These are phyloP conservation scores for Cutaneotrichosporon daszewskae DNA, from an alignment of 1,284 basidiomycete genomes.

Conservation along the genomic window DNA sequence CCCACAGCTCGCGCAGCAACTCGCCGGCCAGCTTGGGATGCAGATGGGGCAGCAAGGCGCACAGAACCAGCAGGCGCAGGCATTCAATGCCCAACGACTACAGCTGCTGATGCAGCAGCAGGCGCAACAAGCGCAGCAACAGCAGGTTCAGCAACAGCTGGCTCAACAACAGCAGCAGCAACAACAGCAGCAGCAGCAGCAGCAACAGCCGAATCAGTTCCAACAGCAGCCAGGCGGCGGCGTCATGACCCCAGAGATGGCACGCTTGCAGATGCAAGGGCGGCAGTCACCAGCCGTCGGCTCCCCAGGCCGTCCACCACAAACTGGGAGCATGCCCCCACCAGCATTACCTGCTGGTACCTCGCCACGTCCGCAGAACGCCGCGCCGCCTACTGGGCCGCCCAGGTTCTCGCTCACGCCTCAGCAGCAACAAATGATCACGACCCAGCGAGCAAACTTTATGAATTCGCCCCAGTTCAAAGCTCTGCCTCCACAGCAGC, in stretches of 20 bases:
- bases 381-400: constrained; percentile 8
- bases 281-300: constrained; percentile 20
- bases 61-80: background rate
- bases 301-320: constrained; percentile 16
- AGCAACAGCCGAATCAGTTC: constrained; percentile 23
- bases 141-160: constrained; percentile 20
- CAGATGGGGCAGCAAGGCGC: background rate
- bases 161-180: constrained; percentile 17
- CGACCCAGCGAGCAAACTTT: constrained; percentile 18
- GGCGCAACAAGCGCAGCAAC: constrained; percentile 25
- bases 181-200: constrained; percentile 14
- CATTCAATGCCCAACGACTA: constrained; percentile 6
- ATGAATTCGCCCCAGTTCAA: constrained; percentile 25
- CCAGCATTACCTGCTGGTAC: constrained; percentile 16
- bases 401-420: constrained; percentile 19
- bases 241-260: constrained; percentile 18
- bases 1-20: constrained; percentile 8
- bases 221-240: constrained; percentile 21
- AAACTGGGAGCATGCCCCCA: constrained; percentile 17
- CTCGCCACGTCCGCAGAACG: constrained; percentile 15
- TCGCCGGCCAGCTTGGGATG: constrained; percentile 6
- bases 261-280: constrained; percentile 18
- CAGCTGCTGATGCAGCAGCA: constrained; percentile 25
- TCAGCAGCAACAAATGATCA: constrained; percentile 34
- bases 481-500: constrained; percentile 29